Evolutionary conservation across 2,329 filamentous ascomycete genomes (phyloP), one percentile per base, ranked within the genome.

Genomic region (Daldinia sp.): DNA sequence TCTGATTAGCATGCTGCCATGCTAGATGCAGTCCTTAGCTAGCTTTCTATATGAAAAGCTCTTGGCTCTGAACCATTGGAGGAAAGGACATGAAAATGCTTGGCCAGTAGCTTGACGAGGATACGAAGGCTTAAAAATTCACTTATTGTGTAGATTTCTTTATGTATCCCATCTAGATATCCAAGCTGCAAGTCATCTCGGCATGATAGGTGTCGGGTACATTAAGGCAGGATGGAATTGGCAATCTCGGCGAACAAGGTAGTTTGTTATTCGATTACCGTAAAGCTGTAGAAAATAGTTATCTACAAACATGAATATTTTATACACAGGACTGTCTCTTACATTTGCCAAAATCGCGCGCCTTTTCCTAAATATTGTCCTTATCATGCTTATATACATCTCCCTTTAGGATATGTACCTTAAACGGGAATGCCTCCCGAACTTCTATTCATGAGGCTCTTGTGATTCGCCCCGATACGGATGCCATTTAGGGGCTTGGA

Each of bases 381-480:
- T 55, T 50, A 15, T 53, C 29, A 48, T 21, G 45, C 27, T 48
- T 32, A 30, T 50, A 50, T 35, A 50, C 47, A 34, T 32, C 30
- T 37, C 49, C 39, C 32, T 57, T 35, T 29, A 48, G 53, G 43
- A 50, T 39, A n/a, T n/a, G n/a, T n/a, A 51, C 60, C 51, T 30
- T 45, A 50, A 51, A 56, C 10, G 50, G 64, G 64, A 60, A 64
- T 57, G 29, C 57, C 64, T 64, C 64, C 54, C 61, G 64, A 64
- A 67, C 30, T 64, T 62, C 61, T 55, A 67, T 67, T 61, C 61
- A 64, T 67, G 61, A 64, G 58, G 53, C 63, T 64, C 57, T 39
- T 48, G 27, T 29, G 41, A 23, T 35, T 47, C 43, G 30, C 50
- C 25, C 57, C 53, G 45, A 50, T 21, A 56, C 37, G 45, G 23